These are phyloP conservation scores for Epichloe glyceriae DNA, from an alignment of 2,329 filamentous ascomycete genomes.

Conservation along the genomic window DNA sequence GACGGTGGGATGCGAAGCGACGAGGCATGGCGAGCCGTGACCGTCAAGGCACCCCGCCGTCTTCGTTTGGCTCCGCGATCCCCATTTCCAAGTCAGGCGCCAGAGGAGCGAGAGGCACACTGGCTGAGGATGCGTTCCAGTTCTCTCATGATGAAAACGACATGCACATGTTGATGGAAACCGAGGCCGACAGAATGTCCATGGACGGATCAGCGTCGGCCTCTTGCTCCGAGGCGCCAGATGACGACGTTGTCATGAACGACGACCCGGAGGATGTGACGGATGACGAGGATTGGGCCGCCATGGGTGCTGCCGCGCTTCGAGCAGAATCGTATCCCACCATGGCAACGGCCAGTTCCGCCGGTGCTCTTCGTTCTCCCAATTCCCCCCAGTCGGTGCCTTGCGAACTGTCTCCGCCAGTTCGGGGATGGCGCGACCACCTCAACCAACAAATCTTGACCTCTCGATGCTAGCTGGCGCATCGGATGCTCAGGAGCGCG, in stretches of 20 bases:
- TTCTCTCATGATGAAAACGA: constrained; percentile 62
- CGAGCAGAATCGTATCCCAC: constrained; percentile 52
- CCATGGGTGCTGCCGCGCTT: constrained; percentile 74
- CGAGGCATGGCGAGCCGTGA: constrained; percentile 47
- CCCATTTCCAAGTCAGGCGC: constrained; percentile 37
- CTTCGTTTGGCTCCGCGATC: constrained; percentile 37
- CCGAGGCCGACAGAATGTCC: constrained; percentile 94
- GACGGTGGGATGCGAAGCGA: constrained; percentile 78
- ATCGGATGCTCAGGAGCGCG: constrained; percentile 61
- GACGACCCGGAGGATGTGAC: constrained; percentile 77
- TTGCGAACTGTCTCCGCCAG: constrained; percentile 36
- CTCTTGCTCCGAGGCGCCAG: constrained; percentile 63
- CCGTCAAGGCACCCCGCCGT: constrained; percentile 27
- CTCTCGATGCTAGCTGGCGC: constrained; percentile 36
- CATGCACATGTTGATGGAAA: constrained; percentile 58
- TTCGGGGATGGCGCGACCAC: constrained; percentile 40
- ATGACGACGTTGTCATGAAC: constrained; percentile 52
- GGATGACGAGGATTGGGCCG: constrained; percentile 92
- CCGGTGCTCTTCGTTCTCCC: constrained; percentile 26
- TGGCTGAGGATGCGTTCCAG: constrained; percentile 56
- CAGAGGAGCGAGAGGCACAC: constrained; percentile 40
- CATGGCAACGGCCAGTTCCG: constrained; percentile 41
- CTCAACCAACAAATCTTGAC: constrained; percentile 38
- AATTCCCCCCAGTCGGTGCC: constrained; percentile 34
- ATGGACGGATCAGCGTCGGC: constrained; percentile 56